Evolutionary conservation across 75 land plant genomes (phyloP).

Genomic region (Sequoiadendron giganteum): DNA sequence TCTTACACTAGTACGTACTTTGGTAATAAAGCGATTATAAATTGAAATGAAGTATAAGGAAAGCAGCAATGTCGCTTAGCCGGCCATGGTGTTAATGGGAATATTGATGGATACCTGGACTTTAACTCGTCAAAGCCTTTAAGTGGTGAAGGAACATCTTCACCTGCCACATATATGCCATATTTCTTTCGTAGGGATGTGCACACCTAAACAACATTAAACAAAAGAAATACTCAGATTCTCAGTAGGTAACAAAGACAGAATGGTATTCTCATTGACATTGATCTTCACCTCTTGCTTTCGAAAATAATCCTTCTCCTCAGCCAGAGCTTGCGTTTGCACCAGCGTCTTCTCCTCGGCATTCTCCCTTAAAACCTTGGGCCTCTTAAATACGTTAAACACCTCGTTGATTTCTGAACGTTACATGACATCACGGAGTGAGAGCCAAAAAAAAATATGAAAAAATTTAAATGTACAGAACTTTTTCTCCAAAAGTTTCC

Average conservation of each 20-base stretch:
- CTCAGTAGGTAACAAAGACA: conserved; percentile 13
- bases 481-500: no score
- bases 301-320: conserved; percentile 4
- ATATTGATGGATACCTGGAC: conserved; percentile 32
- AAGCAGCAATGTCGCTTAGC: not conserved
- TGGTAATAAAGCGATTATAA: not conserved
- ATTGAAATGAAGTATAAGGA: not conserved
- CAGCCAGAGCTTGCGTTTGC: not conserved
- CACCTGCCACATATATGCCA: conserved; percentile 74
- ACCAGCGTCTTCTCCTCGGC: not conserved
- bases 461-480: not conserved
- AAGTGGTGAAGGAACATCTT: conserved; percentile 74
- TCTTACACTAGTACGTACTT: no score
- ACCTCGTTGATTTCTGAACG: conserved; percentile 33
- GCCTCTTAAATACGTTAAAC: conserved; percentile 51
- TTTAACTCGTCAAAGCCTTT: conserved; percentile 56
- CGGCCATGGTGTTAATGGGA: not conserved
- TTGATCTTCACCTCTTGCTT: not conserved
- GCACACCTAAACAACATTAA: conserved; percentile 28
- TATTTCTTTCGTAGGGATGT: conserved; percentile 66
- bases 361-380: not conserved
- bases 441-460: not conserved
- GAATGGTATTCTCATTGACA: not conserved
- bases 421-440: not conserved
- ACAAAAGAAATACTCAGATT: conserved; percentile 3